Base-by-base conservation (phyloP, 345 rosid genomes). In the Diplotaxis tenuifolia region DNA sequence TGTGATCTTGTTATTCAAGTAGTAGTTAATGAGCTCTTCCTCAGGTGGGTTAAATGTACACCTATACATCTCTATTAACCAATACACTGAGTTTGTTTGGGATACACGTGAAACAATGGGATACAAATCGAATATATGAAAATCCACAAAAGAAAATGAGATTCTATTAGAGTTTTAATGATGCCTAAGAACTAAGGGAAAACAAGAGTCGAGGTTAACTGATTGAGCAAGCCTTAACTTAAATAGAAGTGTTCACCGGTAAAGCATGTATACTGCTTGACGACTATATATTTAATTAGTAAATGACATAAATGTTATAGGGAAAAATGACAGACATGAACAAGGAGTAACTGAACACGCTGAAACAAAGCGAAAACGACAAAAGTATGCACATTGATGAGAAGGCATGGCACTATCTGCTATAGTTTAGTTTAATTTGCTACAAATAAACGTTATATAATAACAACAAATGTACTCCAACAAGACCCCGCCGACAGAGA, bases 21-120 rank as follows among this genome's bases (percentile, higher is more conserved):
- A 74, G 50, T 66, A 59, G 66, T 1, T 74, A 22, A 74, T 58
- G 38, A 74, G 72, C 10, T 74, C 78, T 21, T 74, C 78, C 10
- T 74, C 78, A 7, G 72, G 78, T 58, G 78, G 78, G 78, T 74
- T 74, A 58, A 74, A 74, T 45, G 72, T 74, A 72, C 15, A 66
- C 20, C 66, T 74, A n/a, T 2, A 21, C 78, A 74, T 58, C 22
- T 45, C 28, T 28, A 31, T 60, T 57, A 57, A 40, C 55, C 62
- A 29, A 15, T 14, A 21, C 31, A 20, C 64, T 10, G 0, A 47
- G 22, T 40, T 40, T 57, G 4, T 38, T n/a, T 38, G 40, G 2
- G 36, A 25, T 12, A 56, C 36, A 27, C 18, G 54, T 28, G 10
- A 67, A 32, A 9, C 15, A 55, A 22, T 9, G 21, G 14, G 22